Base-by-base conservation (phyloP, 129 eudicot genomes). In the Escallonia herrerae region DNA sequence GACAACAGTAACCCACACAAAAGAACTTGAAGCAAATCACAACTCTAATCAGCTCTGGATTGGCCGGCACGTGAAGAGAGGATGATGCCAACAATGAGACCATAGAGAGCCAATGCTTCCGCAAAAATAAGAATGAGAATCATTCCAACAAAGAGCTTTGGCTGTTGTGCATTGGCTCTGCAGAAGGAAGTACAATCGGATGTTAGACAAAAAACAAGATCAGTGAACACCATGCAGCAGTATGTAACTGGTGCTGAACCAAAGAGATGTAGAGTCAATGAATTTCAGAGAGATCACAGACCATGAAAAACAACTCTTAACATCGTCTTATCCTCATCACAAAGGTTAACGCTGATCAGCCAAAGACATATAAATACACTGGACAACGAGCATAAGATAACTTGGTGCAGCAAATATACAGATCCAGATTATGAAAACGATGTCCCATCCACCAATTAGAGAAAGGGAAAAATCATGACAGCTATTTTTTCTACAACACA, bases 61-160 rank as follows among this genome's bases (percentile, higher is more conserved):
- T 88, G 96, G 58, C 96, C 96, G 73, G 96, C 96, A 43, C 96
- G 86, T 45, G 96, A 88, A 64, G 96, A 88, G 48, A 88, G 89
- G 71, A 88, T 88, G 80, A 88, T 88, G 51, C 96, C 96, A 43
- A 88, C 96, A 70, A 88, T 88, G 7, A 88, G 91, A 51, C 96
- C 93, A 7, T 87, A 87, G 8, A 87, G 82, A 52, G 95, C 91
- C 73, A 87, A 72, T 7, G 95, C 95, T 74, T 87, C 95, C 64
- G 91, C 95, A 15, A 87, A 87, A 76, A 87, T 87, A 70, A 87
- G 95, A 40, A 87, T 87, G n/a, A 87, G 77, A 62, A 87, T 87
- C 95, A 87, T 87, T 15, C 95, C 90, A 5, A 87, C 95, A 53
- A 87, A 87, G 52, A 87, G 84, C 74, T 88, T 88, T 45, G 91